Evolutionary conservation across 139 green algal genomes (phyloP), one percentile per base, ranked within the genome.

Genomic region (Micractinium sp.): DNA sequence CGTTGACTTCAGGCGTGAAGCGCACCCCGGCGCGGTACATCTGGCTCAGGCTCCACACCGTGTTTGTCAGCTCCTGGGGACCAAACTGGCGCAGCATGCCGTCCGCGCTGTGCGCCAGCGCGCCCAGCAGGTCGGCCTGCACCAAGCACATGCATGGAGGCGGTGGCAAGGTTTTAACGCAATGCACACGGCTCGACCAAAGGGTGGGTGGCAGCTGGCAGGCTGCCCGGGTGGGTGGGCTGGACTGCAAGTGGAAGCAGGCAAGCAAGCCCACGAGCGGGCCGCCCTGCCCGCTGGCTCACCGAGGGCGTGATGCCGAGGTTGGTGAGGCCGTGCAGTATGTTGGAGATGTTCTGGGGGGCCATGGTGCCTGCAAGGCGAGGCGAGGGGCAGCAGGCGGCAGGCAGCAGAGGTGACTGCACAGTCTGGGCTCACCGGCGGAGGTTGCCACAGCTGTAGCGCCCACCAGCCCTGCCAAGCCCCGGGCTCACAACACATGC

Each of bases 261-360:
- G 67, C 67, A 33, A 35, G 23, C 25, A 5, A 29, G 67, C 22
- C 25, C 31, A n/a, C n/a, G n/a, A 35, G 22, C 63, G 3, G 63
- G 22, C 3, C 63, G 22, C 1, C 1, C 67, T 35, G 67, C 67
- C 1, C 14, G 20, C 67, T 35, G 31, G 4, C 80, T 29, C 83
- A 87, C 83, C 67, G 83, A 16, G 2, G 83, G 83, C 4, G 29
- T 3, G 29, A 80, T 35, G 47, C 38, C 67, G 1, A 87, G 16
- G 80, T 93, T 92, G 71, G 87, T 89, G 38, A 94, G 78, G 25
- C 92, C 84, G 53, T 94, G 92, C 88, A 94, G 87, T 41, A 89
- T 81, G 31, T 91, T 94, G 23, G 86, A 87, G 56, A 94, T 80
- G 38, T 94, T 94, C 41, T 90, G 86, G 15, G 86, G 78, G 3